Conservation (phyloP, 2,329 filamentous ascomycete species). For the Onygenales sp. region DNA sequence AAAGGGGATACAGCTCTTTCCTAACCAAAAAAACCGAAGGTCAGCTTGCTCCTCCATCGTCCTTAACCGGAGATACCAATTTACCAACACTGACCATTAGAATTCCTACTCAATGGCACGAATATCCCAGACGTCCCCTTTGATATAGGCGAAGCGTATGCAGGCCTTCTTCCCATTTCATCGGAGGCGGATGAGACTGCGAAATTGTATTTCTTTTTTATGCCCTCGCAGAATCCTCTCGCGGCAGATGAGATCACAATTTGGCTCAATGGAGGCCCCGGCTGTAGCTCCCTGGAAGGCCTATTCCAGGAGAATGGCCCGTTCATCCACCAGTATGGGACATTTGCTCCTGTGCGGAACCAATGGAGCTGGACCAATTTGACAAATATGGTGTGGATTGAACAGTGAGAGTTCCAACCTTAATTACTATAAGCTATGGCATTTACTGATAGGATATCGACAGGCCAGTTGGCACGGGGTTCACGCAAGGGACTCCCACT, state of each 20-base stretch:
- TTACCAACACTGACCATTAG: not conserved
- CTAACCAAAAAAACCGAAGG: too few relatives aligned
- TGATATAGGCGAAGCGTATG: slow-evolving; percentile 49
- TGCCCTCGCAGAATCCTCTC: slow-evolving; percentile 36
- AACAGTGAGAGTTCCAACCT: slow-evolving; percentile 43
- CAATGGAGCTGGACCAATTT: slow-evolving; percentile 66
- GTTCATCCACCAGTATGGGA: slow-evolving; percentile 60
- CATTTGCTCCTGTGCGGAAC: slow-evolving; percentile 54
- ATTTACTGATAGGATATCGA: slow-evolving; percentile 15
- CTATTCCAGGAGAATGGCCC: slow-evolving; percentile 71
- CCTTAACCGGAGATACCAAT: not conserved
- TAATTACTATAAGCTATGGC: too few relatives aligned
- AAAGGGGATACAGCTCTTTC: too few relatives aligned
- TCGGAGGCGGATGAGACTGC: slow-evolving; percentile 34
- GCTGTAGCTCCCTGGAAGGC: slow-evolving; percentile 53
- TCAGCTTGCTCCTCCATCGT: too few relatives aligned
- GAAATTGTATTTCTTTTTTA: slow-evolving; percentile 42
- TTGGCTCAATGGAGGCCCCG: slow-evolving; percentile 46
- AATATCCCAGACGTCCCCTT: slow-evolving; percentile 60
- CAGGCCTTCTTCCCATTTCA: slow-evolving; percentile 46
- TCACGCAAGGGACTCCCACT: slow-evolving; percentile 54
- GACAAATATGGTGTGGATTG: slow-evolving; percentile 68
- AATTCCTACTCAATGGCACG: slow-evolving; percentile 44
- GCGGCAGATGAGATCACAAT: slow-evolving; percentile 36
- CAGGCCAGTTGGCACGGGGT: slow-evolving; percentile 52